These are phyloP conservation scores for Capsicum baccatum DNA, from an alignment of 257 asterid genomes.

Conservation along the genomic window DNA sequence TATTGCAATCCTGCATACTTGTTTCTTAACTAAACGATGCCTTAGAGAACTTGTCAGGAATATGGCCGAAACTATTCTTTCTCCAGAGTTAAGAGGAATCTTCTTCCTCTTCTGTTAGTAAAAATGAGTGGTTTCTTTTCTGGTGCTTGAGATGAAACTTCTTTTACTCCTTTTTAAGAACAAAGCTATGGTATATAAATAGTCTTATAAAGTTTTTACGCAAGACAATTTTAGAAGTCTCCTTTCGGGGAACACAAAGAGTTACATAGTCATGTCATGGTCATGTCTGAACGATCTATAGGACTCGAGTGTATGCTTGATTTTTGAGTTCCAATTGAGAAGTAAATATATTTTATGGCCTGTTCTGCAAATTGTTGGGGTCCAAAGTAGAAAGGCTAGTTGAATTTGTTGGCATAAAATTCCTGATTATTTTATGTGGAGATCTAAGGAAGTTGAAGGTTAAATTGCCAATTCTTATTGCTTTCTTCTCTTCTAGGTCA, in stretches of 20 bases:
- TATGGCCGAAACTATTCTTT: neutral
- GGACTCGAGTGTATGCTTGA: neutral
- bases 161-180: conserved; percentile 22
- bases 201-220: neutral
- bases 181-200: neutral
- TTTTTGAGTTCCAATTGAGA: neutral
- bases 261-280: neutral
- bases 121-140: neutral
- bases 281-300: neutral
- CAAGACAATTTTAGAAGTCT: neutral
- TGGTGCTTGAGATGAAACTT: conserved; percentile 14
- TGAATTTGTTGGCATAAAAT: neutral
- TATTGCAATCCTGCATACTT: neutral
- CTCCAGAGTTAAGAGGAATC: neutral
- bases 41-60: neutral
- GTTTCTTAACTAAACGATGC: neutral
- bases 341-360: neutral
- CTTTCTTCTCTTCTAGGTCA: neutral
- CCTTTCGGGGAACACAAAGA: conserved; percentile 12
- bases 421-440: neutral
- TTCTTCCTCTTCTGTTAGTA: neutral
- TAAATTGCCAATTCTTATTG: neutral
- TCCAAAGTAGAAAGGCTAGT: neutral
- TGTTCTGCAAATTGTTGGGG: neutral
- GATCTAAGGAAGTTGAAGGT: neutral